Percentiles rank a stretch among this genome's conserved stretches.
phyloP scores from a whole-genome alignment of 148 eudicot genomes.

The Vaccinium darrowii region DNA sequence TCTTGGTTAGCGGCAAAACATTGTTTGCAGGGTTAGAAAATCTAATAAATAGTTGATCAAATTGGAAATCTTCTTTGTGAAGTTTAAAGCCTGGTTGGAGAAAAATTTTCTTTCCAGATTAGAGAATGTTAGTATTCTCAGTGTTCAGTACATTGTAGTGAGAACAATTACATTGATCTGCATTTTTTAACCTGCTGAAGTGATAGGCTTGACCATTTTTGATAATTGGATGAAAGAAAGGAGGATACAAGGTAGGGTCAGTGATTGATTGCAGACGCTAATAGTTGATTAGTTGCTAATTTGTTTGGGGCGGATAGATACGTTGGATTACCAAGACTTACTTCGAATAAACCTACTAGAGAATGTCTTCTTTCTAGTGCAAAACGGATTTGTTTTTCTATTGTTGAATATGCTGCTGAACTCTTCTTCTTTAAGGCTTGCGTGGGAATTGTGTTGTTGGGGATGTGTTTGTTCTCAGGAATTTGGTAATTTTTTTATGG shows the following conservation, averaged over 20 bases:
- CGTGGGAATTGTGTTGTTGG: neutral
- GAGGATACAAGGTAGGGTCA: neutral
- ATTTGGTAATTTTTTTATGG: neutral
- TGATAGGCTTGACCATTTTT: neutral
- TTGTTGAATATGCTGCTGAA: slow-evolving; percentile 2
- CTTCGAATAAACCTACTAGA: neutral
- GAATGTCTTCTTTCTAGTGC: neutral
- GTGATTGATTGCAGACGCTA: neutral
- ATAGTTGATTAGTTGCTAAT: neutral
- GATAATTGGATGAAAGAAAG: neutral
- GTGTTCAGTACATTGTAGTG: neutral
- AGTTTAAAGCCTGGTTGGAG: neutral
- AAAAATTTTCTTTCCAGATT: neutral
- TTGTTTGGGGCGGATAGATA: neutral
- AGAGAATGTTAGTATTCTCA: neutral
- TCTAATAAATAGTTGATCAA: neutral
- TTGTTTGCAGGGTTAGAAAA: neutral
- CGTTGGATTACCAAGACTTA: neutral
- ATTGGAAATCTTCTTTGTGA: neutral
- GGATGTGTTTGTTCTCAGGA: neutral
- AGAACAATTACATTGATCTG: neutral
- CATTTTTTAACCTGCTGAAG: neutral
- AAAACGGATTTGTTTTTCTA: neutral
- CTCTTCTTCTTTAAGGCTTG: neutral
- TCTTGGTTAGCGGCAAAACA: neutral